Evolutionary conservation across 257 asterid species (phyloP), one percentile per base, ranked within the genome.

Genomic region (Solanum medicagineum): DNA sequence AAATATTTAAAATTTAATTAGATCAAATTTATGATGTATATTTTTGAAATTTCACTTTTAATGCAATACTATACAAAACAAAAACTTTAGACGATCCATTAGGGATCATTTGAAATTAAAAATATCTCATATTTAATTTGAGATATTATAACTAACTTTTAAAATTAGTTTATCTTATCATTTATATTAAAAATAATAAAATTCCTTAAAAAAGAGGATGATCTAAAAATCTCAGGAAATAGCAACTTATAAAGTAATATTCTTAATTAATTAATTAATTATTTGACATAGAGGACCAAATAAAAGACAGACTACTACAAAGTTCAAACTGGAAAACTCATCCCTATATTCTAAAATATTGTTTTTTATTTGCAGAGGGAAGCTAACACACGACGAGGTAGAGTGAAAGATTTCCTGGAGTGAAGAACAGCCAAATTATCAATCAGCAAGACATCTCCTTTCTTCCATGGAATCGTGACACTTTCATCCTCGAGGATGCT

Each of bases 371-470:
- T 94, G 93, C 98, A 93, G 12, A 96, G 87, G 56, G 99, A 94
- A 80, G 98, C 98, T 69, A 96, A 86, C 10, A 96, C 85, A 29
- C 97, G 92, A 20, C 98, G 93, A 84, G 98, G 99, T 81, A 95
- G 96, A 55, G 83, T 60, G 82, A 93, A 96, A 0, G 98, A 91
- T 79, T 87, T 93, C 51, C 98, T 87, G 10, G 98, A 86, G 90
- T 96, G 99, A 88, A 94, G 98, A 89, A 92, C 97, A 19, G 98
- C 98, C 89, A 93, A 83, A 83, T 96, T 94, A 86, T 96, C 98
- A 42, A 94, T 92, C 88, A 94, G 79, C 74, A 94, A 42, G 14
- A 93, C 86, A n/a, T 96, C 98, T 1, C 97, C 94, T 89, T 91
- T 91, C 92, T 80, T 90, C 99, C 99, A 96, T 15, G 99, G 98